Evolutionary conservation across 176 grass and related monocot species (phyloP), one percentile per base, ranked within the genome.

Genomic region (Juncus inflexus): DNA sequence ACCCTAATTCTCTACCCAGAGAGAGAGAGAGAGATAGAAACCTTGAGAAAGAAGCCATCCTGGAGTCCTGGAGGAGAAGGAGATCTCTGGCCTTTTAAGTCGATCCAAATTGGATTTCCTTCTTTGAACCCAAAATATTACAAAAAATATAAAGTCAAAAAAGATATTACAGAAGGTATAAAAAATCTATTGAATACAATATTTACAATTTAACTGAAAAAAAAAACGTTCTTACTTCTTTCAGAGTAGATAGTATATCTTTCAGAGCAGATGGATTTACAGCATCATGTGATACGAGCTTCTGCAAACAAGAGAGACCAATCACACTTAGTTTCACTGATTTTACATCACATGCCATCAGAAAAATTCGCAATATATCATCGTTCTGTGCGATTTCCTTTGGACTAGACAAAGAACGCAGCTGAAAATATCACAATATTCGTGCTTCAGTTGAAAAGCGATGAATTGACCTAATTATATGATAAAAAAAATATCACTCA

Each of bases 261-360:
- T 81, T 84, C 50, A 92, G 63, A 71, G 85, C 88, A 72, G 87
- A 97, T 69, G 71, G 74, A 36, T 87, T 85, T 60, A 86, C 87
- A 61, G 84, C 92, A 53, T 76, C 79, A 67, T 91, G 92, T 67
- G 87, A 86, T 79, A 96, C 86, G 74, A 96, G 87, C 74, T 97
- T 97, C 82, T 97, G 87, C 80, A 97, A 82, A 76, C 85, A 99
- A 40, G 88, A 99, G 36, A 99, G 88, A 67, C 88, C 94, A 52
- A 99, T 92, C 14, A 89, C 87, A 90, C 82, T 89, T 66, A 99
- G 73, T 76, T 91, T 91, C 61, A 91, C 71, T 65, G 87, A 86
- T 65, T 86, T 97, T 55, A 97, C 87, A 75, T 79, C 76, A 53
- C 94, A 99, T 64, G 94, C 88, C 88, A 92, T 91, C 63, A 99